Evolutionary conservation across 768 basidiomycete species (phyloP).

Genomic region (Lyophyllum atratum): DNA sequence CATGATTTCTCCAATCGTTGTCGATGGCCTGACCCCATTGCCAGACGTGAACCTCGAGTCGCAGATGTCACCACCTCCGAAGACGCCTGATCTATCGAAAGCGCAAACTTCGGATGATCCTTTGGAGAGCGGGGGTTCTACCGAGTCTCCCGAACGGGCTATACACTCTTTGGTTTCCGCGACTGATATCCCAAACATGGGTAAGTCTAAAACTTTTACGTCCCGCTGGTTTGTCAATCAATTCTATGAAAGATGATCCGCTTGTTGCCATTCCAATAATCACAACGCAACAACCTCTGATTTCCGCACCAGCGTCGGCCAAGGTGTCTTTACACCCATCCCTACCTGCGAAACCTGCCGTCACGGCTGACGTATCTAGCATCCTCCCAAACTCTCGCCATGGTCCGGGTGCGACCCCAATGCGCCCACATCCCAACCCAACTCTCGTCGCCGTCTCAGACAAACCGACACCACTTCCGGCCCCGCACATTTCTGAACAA

Average conservation of each 20-base stretch:
- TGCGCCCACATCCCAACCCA: constrained; percentile 5
- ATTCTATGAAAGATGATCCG: constrained; percentile 2
- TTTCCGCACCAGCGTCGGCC: constrained; percentile 11
- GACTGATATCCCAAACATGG: neutral
- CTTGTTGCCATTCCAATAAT: constrained; percentile 5
- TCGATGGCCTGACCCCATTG: constrained; percentile 61
- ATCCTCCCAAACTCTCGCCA: constrained; percentile 3
- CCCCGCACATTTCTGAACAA: neutral
- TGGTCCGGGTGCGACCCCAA: constrained; percentile 5
- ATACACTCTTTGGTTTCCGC: neutral
- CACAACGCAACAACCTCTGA: constrained; percentile 13
- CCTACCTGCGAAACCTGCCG: constrained; percentile 18
- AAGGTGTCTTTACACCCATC: constrained; percentile 18
- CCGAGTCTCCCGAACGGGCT: neutral
- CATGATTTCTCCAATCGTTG: constrained; percentile 68
- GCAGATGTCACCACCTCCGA: constrained; percentile 14
- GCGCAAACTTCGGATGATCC: neutral
- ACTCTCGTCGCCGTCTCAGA: neutral
- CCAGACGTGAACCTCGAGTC: constrained; percentile 42
- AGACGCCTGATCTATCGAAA: neutral
- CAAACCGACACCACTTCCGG: neutral
- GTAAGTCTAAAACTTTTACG: constrained; percentile 5
- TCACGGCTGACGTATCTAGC: neutral
- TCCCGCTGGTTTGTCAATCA: constrained; percentile 1
- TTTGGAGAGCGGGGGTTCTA: neutral